Conservation (phyloP, 2,329 filamentous ascomycete genomes). For the Aspergillus unguis region DNA sequence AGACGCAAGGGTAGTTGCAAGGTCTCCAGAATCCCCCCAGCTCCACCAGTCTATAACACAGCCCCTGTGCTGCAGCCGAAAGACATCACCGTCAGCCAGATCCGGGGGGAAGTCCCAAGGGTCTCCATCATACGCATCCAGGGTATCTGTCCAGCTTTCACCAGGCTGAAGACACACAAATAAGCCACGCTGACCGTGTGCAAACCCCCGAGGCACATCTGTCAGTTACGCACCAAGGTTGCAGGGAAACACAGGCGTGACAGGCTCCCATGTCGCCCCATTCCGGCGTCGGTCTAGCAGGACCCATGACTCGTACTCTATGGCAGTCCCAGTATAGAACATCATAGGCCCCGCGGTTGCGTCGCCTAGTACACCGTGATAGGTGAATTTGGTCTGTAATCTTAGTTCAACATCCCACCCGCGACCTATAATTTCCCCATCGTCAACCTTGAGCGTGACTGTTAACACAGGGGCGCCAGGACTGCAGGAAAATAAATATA, state of each 20-base stretch:
- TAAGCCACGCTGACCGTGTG: neutral
- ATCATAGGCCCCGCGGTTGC: neutral
- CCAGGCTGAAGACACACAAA: constrained; percentile 6
- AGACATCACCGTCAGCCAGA: constrained; percentile 3
- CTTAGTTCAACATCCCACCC: neutral
- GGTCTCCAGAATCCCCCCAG: neutral
- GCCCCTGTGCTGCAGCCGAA: constrained; percentile 4
- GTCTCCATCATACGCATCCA: constrained; percentile 2
- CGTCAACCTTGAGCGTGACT: neutral
- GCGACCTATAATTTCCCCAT: constrained; percentile 4
- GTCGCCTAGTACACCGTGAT: constrained; percentile 4
- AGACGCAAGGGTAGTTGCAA: neutral
- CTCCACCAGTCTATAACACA: constrained; percentile 4
- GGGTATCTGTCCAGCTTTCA: constrained; percentile 1
- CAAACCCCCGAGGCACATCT: neutral
- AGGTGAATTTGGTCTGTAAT: constrained; percentile 3
- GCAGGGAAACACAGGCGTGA: neutral
- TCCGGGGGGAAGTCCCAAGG: constrained; percentile 2
- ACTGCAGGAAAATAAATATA: neutral
- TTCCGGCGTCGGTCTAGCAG: constrained; percentile 2
- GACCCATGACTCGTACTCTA: neutral
- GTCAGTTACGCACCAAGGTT: neutral
- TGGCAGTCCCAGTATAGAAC: neutral
- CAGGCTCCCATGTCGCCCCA: neutral
- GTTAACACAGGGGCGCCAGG: constrained; percentile 2